These are phyloP conservation scores for Dioscorea dumetorum DNA, from an alignment of 106 monocot species.

Conservation along the genomic window DNA sequence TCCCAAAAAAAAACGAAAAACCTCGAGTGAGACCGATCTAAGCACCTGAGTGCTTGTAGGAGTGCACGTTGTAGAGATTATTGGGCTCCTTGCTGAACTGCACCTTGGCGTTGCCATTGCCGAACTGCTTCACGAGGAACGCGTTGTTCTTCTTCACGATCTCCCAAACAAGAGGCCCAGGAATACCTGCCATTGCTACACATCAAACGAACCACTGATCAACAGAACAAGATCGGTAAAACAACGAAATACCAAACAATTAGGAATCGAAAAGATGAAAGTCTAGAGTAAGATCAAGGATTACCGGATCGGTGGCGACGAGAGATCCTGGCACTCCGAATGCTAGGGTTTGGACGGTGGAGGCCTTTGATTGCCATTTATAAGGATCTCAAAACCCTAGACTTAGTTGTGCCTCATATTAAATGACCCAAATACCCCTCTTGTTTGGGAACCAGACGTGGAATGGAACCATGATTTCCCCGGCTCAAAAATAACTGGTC, in stretches of 20 bases:
- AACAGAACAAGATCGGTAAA: background rate
- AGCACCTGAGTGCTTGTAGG: slow-evolving; percentile 66
- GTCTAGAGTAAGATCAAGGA: background rate
- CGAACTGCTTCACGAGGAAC: slow-evolving; percentile 70
- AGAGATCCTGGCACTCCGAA: background rate
- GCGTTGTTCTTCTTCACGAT: slow-evolving; percentile 69
- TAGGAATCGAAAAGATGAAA: background rate
- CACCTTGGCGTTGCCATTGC: slow-evolving; percentile 56
- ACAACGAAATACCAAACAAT: background rate
- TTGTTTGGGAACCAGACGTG: no score
- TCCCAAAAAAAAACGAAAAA: background rate
- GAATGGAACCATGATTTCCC: no score
- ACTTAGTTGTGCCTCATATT: no score
- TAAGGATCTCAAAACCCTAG: no score
- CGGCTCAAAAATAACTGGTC: no score
- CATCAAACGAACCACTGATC: background rate
- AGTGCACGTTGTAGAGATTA: slow-evolving; percentile 70
- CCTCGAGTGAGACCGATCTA: background rate
- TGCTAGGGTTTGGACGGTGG: no score
- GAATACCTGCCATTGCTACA: slow-evolving; percentile 40
- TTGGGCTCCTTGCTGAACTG: slow-evolving; percentile 76
- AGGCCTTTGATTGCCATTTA: no score
- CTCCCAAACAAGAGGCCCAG: slow-evolving; percentile 65
- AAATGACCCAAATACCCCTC: no score
- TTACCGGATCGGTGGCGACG: background rate